A percentile compares a stretch with the other conserved stretches of the same genome.
Conservation (phyloP, 1,284 basidiomycete genomes). For the Ustilago xerochloae region DNA sequence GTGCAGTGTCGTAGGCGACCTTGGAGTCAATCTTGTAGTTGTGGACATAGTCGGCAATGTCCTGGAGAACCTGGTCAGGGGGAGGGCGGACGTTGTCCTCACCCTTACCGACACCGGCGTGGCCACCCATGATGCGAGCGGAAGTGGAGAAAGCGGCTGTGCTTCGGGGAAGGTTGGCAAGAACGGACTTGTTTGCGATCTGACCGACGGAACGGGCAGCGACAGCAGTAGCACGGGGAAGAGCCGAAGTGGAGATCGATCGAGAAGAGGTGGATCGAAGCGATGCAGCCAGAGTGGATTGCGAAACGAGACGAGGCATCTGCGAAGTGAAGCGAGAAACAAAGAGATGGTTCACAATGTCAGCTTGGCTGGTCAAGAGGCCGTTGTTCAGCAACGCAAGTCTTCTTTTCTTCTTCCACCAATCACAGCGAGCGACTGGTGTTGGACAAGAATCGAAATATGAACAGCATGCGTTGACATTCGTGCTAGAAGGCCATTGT, state of each 20-base stretch:
- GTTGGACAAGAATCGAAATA: no score
- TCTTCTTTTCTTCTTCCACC: not conserved
- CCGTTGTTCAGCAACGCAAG: no score
- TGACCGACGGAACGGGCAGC: constrained; percentile 35
- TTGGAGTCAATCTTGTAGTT: constrained; percentile 65
- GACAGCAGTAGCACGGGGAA: constrained; percentile 35
- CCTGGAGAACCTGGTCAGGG: constrained; percentile 62
- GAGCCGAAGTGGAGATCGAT: constrained; percentile 51
- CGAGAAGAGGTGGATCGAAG: constrained; percentile 50
- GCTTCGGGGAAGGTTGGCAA: constrained; percentile 21
- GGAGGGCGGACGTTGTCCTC: constrained; percentile 66
- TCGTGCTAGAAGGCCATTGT: not conserved
- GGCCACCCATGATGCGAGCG: constrained; percentile 44
- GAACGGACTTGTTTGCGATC: constrained; percentile 21
- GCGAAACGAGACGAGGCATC: constrained; percentile 57
- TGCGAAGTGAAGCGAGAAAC: not conserved
- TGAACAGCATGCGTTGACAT: not conserved
- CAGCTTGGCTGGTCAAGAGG: not conserved
- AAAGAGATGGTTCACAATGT: not conserved
- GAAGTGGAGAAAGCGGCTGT: constrained; percentile 56
- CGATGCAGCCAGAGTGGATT: constrained; percentile 51
- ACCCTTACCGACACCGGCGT: constrained; percentile 59
- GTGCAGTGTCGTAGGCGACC: constrained; percentile 66
- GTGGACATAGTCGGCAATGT: constrained; percentile 64
- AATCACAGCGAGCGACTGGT: no score